phyloP scores from a whole-genome alignment of 2,329 filamentous ascomycete species.

The Nemania sp. region DNA sequence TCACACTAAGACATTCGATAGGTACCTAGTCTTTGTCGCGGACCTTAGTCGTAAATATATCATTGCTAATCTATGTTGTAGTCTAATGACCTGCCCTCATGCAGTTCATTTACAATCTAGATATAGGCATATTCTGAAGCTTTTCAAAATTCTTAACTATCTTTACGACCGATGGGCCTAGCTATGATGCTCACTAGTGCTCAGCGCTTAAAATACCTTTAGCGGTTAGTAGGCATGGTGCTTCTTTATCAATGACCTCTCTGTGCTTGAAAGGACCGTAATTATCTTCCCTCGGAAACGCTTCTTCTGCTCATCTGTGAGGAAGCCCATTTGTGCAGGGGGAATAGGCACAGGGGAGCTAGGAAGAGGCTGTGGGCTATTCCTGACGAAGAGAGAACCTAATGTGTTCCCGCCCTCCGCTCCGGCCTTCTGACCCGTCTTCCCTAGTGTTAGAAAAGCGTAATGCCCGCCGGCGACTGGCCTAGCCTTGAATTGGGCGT shows the following conservation, averaged over 20 bases:
- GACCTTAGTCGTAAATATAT: not conserved
- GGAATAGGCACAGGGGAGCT: conserved; percentile 16
- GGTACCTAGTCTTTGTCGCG: not conserved
- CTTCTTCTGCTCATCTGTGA: not conserved
- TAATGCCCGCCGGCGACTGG: conserved; percentile 80
- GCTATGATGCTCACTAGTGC: not conserved
- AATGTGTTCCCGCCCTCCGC: conserved; percentile 40
- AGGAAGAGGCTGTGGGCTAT: conserved; percentile 42
- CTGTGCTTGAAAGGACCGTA: not conserved
- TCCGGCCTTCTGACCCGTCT: conserved; percentile 42
- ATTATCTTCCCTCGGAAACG: not conserved
- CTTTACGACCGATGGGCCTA: not conserved
- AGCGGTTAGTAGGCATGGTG: not conserved
- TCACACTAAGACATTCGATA: not conserved
- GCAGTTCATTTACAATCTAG: not conserved
- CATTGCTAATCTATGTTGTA: not conserved
- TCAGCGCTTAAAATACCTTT: not conserved
- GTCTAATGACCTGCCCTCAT: not conserved
- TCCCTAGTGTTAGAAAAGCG: conserved; percentile 70
- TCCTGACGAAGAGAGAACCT: conserved; percentile 43
- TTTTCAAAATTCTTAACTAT: not conserved
- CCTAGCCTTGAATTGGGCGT: conserved; percentile 73
- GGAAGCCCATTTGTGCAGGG: conserved; percentile 9
- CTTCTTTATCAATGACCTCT: not conserved
- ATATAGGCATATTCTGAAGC: not conserved